Evolutionary conservation across 495 filamentous ascomycete species (phyloP).

Genomic region (Daldinia concentrica): DNA sequence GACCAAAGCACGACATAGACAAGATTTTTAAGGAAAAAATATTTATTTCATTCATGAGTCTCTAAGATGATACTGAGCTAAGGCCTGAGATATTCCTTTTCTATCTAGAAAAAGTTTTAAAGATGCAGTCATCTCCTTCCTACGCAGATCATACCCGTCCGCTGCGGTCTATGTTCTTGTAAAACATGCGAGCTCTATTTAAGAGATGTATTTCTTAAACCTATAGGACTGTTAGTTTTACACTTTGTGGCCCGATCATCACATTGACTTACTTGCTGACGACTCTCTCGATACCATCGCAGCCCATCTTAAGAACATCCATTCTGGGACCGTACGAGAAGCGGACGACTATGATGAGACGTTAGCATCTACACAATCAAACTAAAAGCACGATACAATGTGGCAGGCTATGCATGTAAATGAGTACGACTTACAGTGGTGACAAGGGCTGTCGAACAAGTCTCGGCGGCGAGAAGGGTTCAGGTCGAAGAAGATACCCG

Average conservation of each 20-base stretch:
- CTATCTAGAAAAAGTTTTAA: constrained; percentile 16
- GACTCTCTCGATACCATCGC: constrained; percentile 90
- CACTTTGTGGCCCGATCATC: background rate
- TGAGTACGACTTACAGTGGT: constrained; percentile 67
- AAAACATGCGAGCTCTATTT: constrained; percentile 1
- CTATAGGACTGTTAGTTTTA: constrained; percentile 11
- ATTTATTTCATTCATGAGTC: constrained; percentile 6
- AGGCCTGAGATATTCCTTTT: constrained; percentile 3
- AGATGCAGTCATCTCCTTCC: constrained; percentile 5
- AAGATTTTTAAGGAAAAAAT: background rate
- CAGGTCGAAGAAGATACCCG: constrained; percentile 91
- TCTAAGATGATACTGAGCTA: constrained; percentile 7
- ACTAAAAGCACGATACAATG: background rate
- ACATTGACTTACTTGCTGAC: constrained; percentile 65
- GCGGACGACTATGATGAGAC: constrained; percentile 66
- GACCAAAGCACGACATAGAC: background rate
- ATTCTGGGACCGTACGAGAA: constrained; percentile 91
- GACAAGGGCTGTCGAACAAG: constrained; percentile 93
- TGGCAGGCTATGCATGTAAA: background rate
- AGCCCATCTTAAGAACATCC: constrained; percentile 83
- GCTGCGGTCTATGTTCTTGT: background rate
- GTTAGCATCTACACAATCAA: constrained; percentile 6
- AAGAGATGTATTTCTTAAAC: constrained; percentile 28
- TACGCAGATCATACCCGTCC: background rate
- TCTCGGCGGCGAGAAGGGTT: constrained; percentile 91